Base-by-base conservation (phyloP, 345 rosid species). In the Alliaria petiolata region DNA sequence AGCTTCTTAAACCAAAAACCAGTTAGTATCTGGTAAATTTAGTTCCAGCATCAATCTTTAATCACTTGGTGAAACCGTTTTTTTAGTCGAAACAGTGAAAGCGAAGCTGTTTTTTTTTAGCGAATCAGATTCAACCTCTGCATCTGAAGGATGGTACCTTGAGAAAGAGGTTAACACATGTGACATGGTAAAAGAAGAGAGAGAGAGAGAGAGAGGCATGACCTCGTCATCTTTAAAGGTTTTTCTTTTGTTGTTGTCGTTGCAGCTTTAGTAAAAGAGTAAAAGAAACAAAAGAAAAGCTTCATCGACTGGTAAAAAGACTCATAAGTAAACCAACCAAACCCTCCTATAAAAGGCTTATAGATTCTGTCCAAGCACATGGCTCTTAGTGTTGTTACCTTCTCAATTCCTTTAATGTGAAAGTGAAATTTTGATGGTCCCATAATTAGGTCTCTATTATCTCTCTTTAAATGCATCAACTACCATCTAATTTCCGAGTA, bases 211-310 rank as follows among this genome's bases (percentile, higher is more conserved):
- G 54, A 64, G 50, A 64, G 28, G 12, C 72, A 40, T 49, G 38
- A 34, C 47, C 53, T 58, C 60, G 28, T 72, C 71, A n/a, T 57
- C 72, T 40, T 40, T 36, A 46, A 19, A 11, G 19, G 38, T 22
- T 9, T 61, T 33, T 33, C 33, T 42, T 65, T 53, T 15, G 38
- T 52, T 67, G 42, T 59, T 57, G 45, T 57, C 60, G 49, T n/a
- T 70, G 72, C 78, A 71, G 83, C 80, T 74, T 76, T 80, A 71
- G 55, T 58, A 66, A 76, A 79, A 74, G 79, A 72, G 62, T 76
- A 65, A 69, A 72, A 43, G 19, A 67, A 55, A 33, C 46, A 53
- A 76, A 54, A 46, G 19, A 67, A 68, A 68, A 61, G 69, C 49
- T 40, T 16, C 67, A 47, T 17, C 39, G 30, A 63, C 38, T 14